Percentiles rank a stretch among this genome's conserved stretches.
Conservation (phyloP, 805 yeast genomes). For the Zygoascus biomembranicola region DNA sequence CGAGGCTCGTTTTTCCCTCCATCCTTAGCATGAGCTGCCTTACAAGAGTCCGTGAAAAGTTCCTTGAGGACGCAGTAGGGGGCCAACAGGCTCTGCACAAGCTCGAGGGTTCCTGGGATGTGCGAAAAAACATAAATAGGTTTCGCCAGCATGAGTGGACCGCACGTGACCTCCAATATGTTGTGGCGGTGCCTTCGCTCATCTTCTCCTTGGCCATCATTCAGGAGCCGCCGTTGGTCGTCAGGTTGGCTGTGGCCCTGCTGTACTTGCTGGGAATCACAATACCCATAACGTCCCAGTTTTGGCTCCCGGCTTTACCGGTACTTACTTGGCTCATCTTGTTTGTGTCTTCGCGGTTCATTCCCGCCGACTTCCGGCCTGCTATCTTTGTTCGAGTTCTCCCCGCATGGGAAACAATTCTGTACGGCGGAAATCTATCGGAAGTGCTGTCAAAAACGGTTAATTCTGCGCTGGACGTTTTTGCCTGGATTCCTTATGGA, state of each 20-base stretch:
- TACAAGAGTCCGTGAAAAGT: neutral
- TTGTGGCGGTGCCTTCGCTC: slow-evolving; percentile 43
- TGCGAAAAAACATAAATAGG: slow-evolving; percentile 25
- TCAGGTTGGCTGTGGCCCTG: slow-evolving; percentile 30
- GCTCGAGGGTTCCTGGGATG: slow-evolving; percentile 29
- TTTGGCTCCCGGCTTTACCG: slow-evolving; percentile 76
- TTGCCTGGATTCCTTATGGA: slow-evolving; percentile 96
- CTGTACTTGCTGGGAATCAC: slow-evolving; percentile 41
- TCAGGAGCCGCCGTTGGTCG: slow-evolving; percentile 24
- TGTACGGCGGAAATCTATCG: slow-evolving; percentile 85
- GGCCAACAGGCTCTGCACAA: slow-evolving; percentile 22
- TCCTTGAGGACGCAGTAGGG: slow-evolving; percentile 27
- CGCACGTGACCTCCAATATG: slow-evolving; percentile 38
- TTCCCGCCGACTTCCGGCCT: slow-evolving; percentile 70
- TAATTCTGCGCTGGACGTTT: slow-evolving; percentile 57
- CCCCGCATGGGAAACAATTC: slow-evolving; percentile 85
- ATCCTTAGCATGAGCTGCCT: neutral
- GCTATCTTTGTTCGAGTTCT: slow-evolving; percentile 81
- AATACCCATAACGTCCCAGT: slow-evolving; percentile 75
- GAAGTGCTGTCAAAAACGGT: slow-evolving; percentile 72
- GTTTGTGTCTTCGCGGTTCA: slow-evolving; percentile 67
- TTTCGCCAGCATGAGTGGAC: slow-evolving; percentile 27
- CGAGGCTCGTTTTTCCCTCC: too few species aligned
- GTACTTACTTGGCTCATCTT: slow-evolving; percentile 79
- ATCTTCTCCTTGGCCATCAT: slow-evolving; percentile 39